Evolutionary conservation across 2,329 filamentous ascomycete genomes (phyloP), one percentile per base, ranked within the genome.

Genomic region (Curvularia eragrostidis): DNA sequence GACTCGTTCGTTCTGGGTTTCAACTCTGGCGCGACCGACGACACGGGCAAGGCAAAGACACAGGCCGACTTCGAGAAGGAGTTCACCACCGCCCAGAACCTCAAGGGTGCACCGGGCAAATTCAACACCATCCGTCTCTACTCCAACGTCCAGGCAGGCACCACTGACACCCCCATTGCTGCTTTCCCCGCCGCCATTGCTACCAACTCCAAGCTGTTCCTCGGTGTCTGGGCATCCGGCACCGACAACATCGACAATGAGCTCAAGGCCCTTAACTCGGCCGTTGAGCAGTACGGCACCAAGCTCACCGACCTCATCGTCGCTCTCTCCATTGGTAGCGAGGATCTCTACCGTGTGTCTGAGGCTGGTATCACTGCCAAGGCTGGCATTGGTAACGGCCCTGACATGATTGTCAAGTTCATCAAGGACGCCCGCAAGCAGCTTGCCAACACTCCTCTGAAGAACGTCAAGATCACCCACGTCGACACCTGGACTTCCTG

Each of bases 81-180:
- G 77, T 91, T 91, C 83, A 84, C 81, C 65, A 79, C 83, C 1
- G 88, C 89, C 12, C 82, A 86, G 65, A 80, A 79, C 51, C 85
- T 93, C 8, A 78, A 82, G 30, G 87, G 87, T 49, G 86, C 88
- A 38, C 79, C 88, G 36, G 79, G 82, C 21, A 85, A 85, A 50
- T 91, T 90, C 81, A 89, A 80, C 68, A 87, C 85, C 57, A 88
- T 87, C 48, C 86, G 89, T 59, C 82, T 91, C 26, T 92, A 89
- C 79, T 91, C 89, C 67, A 91, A 86, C 82, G 81, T 89, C 50
- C 89, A 92, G 83, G 84, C 77, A 28, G 86, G 85, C 63, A 88
- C 89, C 4, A 76, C 83, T 60, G 86, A 83, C 76, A 82, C 83
- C 18, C 85, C 87, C 65, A 92, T 89, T 71, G 81, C 84, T 42